Percentiles rank a stretch among this genome's conserved stretches.
Conservation (phyloP, 1,139 yeast genomes). For the Geotrichum carabidarum region DNA sequence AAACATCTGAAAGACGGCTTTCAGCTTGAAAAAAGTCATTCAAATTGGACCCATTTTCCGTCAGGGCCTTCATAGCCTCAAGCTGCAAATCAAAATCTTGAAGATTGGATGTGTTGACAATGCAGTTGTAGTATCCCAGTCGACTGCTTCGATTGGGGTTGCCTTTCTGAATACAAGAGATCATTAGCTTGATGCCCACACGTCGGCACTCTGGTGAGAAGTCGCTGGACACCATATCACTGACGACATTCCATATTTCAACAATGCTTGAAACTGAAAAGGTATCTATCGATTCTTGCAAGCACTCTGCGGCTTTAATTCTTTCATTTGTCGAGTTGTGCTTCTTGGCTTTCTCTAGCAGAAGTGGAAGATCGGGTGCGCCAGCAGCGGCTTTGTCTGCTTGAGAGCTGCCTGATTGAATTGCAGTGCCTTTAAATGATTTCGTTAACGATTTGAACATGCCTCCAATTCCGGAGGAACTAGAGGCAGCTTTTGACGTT, state of each 20-base stretch:
- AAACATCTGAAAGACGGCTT: conserved; percentile 43
- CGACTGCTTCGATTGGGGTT: conserved; percentile 35
- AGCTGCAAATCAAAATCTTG: conserved; percentile 57
- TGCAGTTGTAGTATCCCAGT: conserved; percentile 56
- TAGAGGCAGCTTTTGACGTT: neutral
- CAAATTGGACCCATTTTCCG: conserved; percentile 58
- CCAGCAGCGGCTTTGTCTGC: conserved; percentile 55
- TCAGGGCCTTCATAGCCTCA: conserved; percentile 48
- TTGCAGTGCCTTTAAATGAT: conserved; percentile 43
- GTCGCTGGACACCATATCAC: conserved; percentile 48
- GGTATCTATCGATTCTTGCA: conserved; percentile 49
- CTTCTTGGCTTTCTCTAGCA: conserved; percentile 43
- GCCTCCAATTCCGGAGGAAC: conserved; percentile 14
- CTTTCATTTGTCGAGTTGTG: conserved; percentile 40
- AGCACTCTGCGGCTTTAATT: conserved; percentile 50
- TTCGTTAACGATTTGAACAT: conserved; percentile 39
- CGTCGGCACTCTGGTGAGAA: conserved; percentile 46
- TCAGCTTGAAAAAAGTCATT: conserved; percentile 51
- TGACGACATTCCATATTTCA: conserved; percentile 70
- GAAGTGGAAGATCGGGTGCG: conserved; percentile 47
- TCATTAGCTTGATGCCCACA: conserved; percentile 51
- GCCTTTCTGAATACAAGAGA: conserved; percentile 46
- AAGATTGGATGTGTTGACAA: conserved; percentile 45
- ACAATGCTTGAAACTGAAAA: conserved; percentile 56
- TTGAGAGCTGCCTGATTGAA: conserved; percentile 33